Evolutionary conservation across 345 rosid species (phyloP).

Genomic region (Eucalyptus shirleyi): DNA sequence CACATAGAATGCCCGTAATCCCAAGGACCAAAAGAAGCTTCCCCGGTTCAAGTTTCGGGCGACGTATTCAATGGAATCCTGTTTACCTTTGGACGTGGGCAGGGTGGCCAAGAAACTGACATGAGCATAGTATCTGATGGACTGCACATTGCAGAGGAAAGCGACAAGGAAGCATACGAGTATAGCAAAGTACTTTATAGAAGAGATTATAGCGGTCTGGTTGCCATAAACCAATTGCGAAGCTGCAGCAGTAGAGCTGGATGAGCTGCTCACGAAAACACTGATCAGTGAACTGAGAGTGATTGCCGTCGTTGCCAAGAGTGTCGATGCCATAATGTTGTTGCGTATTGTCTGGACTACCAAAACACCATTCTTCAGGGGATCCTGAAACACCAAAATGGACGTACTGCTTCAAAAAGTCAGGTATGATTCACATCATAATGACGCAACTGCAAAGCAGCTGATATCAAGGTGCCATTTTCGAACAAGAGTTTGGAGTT

Average conservation of each 20-base stretch:
- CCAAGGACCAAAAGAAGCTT: conserved; percentile 87
- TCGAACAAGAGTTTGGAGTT: background rate
- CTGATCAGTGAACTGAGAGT: conserved; percentile 82
- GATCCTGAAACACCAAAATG: conserved; percentile 40
- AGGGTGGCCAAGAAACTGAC: conserved; percentile 71
- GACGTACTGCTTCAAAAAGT: background rate
- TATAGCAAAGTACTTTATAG: conserved; percentile 77
- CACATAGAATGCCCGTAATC: conserved; percentile 73
- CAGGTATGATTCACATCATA: background rate
- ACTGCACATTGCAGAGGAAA: conserved; percentile 88
- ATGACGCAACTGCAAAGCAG: background rate
- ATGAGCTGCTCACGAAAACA: conserved; percentile 69
- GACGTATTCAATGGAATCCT: conserved; percentile 52
- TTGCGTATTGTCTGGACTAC: conserved; percentile 88
- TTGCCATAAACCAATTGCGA: conserved; percentile 50
- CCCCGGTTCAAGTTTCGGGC: conserved; percentile 82
- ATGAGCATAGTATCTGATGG: conserved; percentile 84
- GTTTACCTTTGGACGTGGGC: conserved; percentile 40
- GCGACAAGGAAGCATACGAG: conserved; percentile 81
- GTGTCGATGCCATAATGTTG: conserved; percentile 97
- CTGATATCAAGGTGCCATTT: background rate
- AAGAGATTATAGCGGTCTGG: conserved; percentile 35
- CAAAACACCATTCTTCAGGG: conserved; percentile 74
- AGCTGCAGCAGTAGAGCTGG: conserved; percentile 21
- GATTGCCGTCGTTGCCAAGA: conserved; percentile 85